Base-by-base conservation (phyloP, 2,329 filamentous ascomycete genomes). In the Kalaharituber pfeilii region DNA sequence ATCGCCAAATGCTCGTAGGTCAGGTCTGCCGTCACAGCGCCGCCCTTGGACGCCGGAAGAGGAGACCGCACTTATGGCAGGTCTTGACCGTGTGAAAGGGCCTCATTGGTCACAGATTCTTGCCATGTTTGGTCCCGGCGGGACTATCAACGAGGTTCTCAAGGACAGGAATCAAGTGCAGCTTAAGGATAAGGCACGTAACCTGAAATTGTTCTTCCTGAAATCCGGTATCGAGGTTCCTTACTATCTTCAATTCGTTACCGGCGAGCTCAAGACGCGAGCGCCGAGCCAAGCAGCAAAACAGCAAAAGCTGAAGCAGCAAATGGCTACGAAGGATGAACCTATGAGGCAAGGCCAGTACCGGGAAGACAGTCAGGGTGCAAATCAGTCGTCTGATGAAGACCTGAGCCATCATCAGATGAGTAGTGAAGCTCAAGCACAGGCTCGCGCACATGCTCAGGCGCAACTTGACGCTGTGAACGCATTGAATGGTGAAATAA, bases 71-170 rank as follows among this genome's bases (percentile, higher is more conserved):
- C 73, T 94, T 18, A 89, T 94, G 82, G 79, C 83, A 50, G 87
- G 87, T 1, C 76, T 94, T 3, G 87, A 93, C 64, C 79, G 83
- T 66, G 87, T 94, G 49, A 87, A 88, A 65, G 87, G 87, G 0
- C 87, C 87, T 18, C 86, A 94, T 64, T 94, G 87, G 87, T 89
- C 84, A 62, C 86, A 94, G 65, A 94, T 94, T 49, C 72, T 94
- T 11, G 81, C 81, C 1, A 75, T 94, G 42, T 94, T 89, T 65
- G 87, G 87, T 0, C 76, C 79, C 0, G 83, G 82, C 42, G 87
- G 87, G 4, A 83, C 81, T 0, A 78, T 89, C 24, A 88, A 80
- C 49, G 82, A 89, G 62, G 83, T 89, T 24, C 73, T 94, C 20
- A 89, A 88, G 62, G 87, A 94, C 65, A 77, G 86, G 29, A 93